A percentile compares a stretch with the other conserved stretches of the same genome.
phyloP scores from a whole-genome alignment of 305 asterid species.

The Plantago lanceolata region DNA sequence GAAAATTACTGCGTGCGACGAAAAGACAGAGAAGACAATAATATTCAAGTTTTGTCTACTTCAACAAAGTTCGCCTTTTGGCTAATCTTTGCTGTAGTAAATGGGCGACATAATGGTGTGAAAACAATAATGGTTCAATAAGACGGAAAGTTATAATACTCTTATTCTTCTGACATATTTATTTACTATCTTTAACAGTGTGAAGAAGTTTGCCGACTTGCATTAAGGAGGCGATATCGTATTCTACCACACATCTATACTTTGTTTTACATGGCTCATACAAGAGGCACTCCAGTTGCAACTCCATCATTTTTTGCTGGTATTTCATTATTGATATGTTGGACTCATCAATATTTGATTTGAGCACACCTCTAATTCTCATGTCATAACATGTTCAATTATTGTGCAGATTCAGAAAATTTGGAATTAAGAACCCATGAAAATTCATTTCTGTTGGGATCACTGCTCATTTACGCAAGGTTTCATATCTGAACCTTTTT shows the following conservation, averaged over 20 bases:
- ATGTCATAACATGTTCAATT: conserved; percentile 21
- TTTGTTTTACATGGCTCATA: conserved; percentile 81
- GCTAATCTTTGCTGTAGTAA: background rate
- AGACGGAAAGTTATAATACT: conserved; percentile 5
- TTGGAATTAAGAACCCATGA: conserved; percentile 69
- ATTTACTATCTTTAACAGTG: conserved; percentile 42
- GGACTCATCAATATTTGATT: conserved; percentile 12
- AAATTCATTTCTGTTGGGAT: conserved; percentile 82
- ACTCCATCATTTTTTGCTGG: conserved; percentile 84
- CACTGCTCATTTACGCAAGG: conserved; percentile 87
- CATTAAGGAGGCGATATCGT: conserved; percentile 83
- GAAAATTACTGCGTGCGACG: conserved; percentile 12
- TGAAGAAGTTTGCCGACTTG: conserved; percentile 94
- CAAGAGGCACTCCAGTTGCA: conserved; percentile 75
- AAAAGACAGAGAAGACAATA: background rate
- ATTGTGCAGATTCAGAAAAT: conserved; percentile 70
- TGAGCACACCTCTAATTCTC: conserved; percentile 12
- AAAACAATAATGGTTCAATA: background rate
- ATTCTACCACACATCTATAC: conserved; percentile 86
- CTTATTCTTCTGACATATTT: conserved; percentile 19
- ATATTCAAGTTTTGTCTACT: background rate
- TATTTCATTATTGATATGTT: conserved; percentile 27
- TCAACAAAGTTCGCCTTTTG: background rate
- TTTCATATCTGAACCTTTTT: conserved; percentile 27
- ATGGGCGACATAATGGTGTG: background rate